Evolutionary conservation across 495 filamentous ascomycete genomes (phyloP).

Genomic region (Penicillium antarcticum): DNA sequence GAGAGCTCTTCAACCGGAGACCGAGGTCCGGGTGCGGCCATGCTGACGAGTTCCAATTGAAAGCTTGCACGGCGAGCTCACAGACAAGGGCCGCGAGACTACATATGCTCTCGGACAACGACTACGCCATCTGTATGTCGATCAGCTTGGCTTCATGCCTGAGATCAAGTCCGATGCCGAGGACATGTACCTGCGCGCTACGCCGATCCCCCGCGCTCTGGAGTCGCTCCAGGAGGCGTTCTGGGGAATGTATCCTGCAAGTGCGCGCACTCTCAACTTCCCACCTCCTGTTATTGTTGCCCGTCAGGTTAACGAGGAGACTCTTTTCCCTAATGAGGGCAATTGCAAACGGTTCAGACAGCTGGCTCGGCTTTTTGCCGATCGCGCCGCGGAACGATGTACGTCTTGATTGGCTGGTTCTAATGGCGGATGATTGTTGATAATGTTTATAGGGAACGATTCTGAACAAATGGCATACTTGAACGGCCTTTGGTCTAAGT

Average conservation of each 20-base stretch:
- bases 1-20: background rate
- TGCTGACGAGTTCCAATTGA: background rate
- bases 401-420: conserved; percentile 5
- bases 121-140: conserved; percentile 79
- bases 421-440: background rate
- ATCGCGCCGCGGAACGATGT: conserved; percentile 74
- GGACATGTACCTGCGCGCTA: conserved; percentile 80
- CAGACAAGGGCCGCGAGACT: conserved; percentile 79
- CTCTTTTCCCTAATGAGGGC: conserved; percentile 84
- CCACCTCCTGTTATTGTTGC: conserved; percentile 72
- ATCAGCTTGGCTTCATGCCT: conserved; percentile 84
- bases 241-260: conserved; percentile 79
- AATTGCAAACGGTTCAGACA: conserved; percentile 83
- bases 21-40: too few relatives aligned
- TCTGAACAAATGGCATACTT: conserved; percentile 82
- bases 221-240: conserved; percentile 90
- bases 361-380: conserved; percentile 75
- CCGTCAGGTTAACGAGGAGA: conserved; percentile 74
- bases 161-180: conserved; percentile 58
- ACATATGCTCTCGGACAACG: conserved; percentile 78
- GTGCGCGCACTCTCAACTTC: conserved; percentile 60
- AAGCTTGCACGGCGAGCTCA: conserved; percentile 80
- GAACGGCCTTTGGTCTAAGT: conserved; percentile 71
- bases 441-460: conserved; percentile 56
- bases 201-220: conserved; percentile 78